Conservation (phyloP, 2,329 filamentous ascomycete species). For the Microdochium trichocladiopsis region DNA sequence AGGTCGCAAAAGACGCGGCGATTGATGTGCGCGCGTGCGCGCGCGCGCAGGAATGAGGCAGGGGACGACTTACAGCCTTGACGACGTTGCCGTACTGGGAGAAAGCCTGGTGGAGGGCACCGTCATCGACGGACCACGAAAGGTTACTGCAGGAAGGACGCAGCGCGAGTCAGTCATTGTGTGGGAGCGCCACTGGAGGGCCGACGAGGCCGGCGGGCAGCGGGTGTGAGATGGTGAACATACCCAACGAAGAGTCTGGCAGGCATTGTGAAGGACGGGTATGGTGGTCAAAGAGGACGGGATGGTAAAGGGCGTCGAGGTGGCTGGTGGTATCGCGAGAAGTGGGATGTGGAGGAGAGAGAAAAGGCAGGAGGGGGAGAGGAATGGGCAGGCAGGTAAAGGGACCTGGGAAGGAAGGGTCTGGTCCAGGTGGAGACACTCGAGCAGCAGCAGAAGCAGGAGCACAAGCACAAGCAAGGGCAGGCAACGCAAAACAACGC, state of each 20-base stretch:
- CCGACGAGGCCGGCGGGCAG: background rate
- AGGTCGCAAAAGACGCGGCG: no score
- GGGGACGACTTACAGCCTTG: background rate
- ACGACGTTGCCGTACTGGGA: background rate
- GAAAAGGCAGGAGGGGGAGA: background rate
- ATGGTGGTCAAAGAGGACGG: background rate
- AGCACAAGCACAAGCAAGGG: no score
- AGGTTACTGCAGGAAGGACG: background rate
- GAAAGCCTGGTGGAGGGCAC: background rate
- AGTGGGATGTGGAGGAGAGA: background rate
- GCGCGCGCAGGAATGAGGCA: background rate
- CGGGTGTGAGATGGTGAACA: background rate
- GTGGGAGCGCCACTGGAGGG: background rate
- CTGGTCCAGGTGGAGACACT: background rate
- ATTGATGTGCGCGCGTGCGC: background rate
- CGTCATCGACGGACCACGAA: background rate
- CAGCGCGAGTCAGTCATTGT: background rate
- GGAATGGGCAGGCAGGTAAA: background rate
- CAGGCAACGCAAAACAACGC: no score
- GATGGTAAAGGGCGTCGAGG: background rate
- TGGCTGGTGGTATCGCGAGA: background rate
- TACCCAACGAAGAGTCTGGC: slow-evolving; percentile 1
- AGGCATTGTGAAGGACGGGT: background rate
- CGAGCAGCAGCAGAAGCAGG: no score
- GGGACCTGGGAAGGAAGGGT: background rate